A percentile compares a stretch with the other conserved stretches of the same genome.
These are phyloP conservation scores for Pilaira anomala DNA, from an alignment of 192 early-diverging fungal genomes.

Conservation along the genomic window DNA sequence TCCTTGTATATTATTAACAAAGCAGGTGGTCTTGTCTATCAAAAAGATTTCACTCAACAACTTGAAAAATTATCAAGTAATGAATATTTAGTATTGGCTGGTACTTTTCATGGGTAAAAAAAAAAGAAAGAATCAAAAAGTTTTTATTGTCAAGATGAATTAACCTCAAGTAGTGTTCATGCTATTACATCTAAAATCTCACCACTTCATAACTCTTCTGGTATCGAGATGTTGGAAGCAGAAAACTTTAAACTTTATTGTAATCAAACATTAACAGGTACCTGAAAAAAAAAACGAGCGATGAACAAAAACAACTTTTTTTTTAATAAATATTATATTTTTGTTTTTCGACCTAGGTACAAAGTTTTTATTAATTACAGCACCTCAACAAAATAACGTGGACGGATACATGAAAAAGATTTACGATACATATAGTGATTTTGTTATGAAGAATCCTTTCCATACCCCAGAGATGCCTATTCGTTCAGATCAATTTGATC, in stretches of 20 bases:
- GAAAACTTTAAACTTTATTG: slow-evolving; percentile 90
- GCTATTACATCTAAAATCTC: slow-evolving; percentile 93
- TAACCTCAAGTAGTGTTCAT: slow-evolving; percentile 71
- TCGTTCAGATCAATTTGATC: slow-evolving; percentile 92
- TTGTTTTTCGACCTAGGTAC: slow-evolving; percentile 57
- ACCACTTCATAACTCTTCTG: slow-evolving; percentile 74
- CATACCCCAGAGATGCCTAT: slow-evolving; percentile 99
- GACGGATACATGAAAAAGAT: slow-evolving; percentile 62
- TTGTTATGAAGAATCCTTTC: slow-evolving; percentile 98
- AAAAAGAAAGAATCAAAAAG: not conserved
- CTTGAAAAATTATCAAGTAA: slow-evolving; percentile 85
- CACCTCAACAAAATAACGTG: slow-evolving; percentile 69
- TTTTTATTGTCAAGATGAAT: not conserved
- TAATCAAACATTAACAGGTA: slow-evolving; percentile 91
- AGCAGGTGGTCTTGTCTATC: slow-evolving; percentile 92
- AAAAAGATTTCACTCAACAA: slow-evolving; percentile 83
- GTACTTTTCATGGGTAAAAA: slow-evolving; percentile 90
- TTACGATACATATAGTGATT: slow-evolving; percentile 92
- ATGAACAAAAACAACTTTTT: not conserved
- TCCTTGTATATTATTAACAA: slow-evolving; percentile 84
- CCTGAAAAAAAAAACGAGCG: not conserved
- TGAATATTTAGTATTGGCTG: slow-evolving; percentile 96
- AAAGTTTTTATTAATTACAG: slow-evolving; percentile 92
- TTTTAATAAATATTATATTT: not conserved
- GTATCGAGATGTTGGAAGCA: slow-evolving; percentile 91